Base-by-base conservation (phyloP, 805 yeast genomes). In the Starmerella bombi region DNA sequence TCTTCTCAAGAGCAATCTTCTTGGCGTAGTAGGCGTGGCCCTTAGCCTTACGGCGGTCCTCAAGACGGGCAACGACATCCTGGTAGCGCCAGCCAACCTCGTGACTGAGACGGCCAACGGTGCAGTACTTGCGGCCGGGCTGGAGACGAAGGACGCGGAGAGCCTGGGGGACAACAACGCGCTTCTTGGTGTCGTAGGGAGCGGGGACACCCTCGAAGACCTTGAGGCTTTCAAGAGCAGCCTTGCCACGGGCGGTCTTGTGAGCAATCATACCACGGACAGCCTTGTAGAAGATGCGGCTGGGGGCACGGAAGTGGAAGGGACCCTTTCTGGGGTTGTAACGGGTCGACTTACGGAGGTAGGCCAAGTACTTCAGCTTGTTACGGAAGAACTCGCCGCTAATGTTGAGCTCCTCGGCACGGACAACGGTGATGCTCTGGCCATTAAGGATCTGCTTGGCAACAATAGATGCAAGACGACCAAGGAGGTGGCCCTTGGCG, bases 281-380 rank as follows among this genome's bases (percentile, higher is more conserved):
- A 64, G 99, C 96, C 81, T 91, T 91, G 93, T 86, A 86, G 73
- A 91, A 85, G 72, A 91, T 88, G 75, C 97, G 85, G 53, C 97
- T 86, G 70, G 99, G 99, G 53, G 99, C 99, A 74, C 97, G 91
- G 94, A 91, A 91, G 71, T 91, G 99, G 96, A 88, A 91, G 65
- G 97, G 97, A 75, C 98, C 99, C 70, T 85, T 80, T 64, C 76
- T 80, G 75, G 85, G 85, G 94, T 91, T 91, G 86, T 70, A 91
- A 74, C 94, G 81, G 66, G 98, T 86, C 62, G 93, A 82, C 80
- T 91, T 91, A 80, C 98, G 86, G 72, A 91, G 80, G 85, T 86
- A 91, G 69, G 93, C 99, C 72, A 86, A 96, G 91, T 85, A 91
- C 82, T 91, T 91, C 72, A 88, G 80, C 75, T 91, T 91, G 80